A percentile compares a stretch with the other conserved stretches of the same genome.
These are phyloP conservation scores for Trypanosoma theileri DNA, from an alignment of 208 protist genomes.

Conservation along the genomic window DNA sequence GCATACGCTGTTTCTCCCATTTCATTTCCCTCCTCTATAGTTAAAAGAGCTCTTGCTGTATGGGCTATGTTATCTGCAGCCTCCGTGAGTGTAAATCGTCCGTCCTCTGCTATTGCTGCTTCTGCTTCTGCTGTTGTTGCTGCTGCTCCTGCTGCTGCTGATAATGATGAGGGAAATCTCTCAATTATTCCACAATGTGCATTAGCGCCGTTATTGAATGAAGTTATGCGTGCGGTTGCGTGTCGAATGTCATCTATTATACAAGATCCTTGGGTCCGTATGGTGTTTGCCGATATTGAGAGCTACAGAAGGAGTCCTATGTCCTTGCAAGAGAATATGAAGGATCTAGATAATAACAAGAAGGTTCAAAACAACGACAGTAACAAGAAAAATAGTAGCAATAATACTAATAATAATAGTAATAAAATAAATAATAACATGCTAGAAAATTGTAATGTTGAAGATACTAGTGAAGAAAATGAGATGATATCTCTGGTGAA, in stretches of 20 bases:
- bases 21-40: slow-evolving; percentile 45
- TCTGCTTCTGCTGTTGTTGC: neutral
- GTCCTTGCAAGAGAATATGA: neutral
- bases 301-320: slow-evolving; percentile 2
- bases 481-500: slow-evolving; percentile 15
- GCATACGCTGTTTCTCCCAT: slow-evolving; percentile 45
- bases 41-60: slow-evolving; percentile 60
- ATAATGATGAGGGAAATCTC: neutral
- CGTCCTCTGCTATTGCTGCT: neutral
- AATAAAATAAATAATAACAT: neutral
- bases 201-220: slow-evolving; percentile 70
- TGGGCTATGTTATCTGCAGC: slow-evolving; percentile 77
- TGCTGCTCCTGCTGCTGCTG: neutral
- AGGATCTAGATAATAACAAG: neutral
- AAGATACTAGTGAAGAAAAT: neutral
- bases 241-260: slow-evolving; percentile 47
- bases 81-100: slow-evolving; percentile 42
- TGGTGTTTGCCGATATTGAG: slow-evolving; percentile 70
- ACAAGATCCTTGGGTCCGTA: slow-evolving; percentile 65
- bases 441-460: neutral
- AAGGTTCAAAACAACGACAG: neutral
- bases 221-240: slow-evolving; percentile 79
- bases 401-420: neutral
- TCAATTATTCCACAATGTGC: slow-evolving; percentile 66
- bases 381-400: neutral